Evolutionary conservation across 2,329 filamentous ascomycete species (phyloP).

Genomic region (Fusarium miscanthi): DNA sequence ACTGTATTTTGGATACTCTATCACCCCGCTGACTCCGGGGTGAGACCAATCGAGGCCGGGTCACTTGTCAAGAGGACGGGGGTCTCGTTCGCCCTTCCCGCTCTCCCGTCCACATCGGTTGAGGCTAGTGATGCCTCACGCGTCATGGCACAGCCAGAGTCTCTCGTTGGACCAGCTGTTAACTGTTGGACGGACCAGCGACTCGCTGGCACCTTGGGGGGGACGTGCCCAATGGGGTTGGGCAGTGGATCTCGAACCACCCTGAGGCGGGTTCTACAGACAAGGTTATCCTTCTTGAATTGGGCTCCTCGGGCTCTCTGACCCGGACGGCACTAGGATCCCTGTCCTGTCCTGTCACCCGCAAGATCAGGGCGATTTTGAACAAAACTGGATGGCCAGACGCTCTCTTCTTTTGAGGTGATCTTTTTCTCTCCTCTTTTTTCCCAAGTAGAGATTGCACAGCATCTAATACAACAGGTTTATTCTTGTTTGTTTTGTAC

Average conservation of each 20-base stretch:
- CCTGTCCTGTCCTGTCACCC: conserved; percentile 10
- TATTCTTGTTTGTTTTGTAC: conserved; percentile 9
- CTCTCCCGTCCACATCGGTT: conserved; percentile 13
- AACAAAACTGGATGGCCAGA: conserved; percentile 23
- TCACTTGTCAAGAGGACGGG: conserved; percentile 1
- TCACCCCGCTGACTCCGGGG: conserved; percentile 26
- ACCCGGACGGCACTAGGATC: conserved; percentile 22
- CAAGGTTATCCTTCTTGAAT: conserved; percentile 39
- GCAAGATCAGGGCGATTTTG: conserved; percentile 16
- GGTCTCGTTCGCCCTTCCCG: conserved; percentile 23
- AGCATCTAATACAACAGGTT: conserved; percentile 12
- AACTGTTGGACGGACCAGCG: not conserved
- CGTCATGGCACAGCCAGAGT: conserved; percentile 20
- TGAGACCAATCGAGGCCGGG: conserved; percentile 32
- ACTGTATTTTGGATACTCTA: conserved; percentile 16
- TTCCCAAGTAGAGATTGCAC: conserved; percentile 12
- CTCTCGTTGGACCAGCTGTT: conserved; percentile 32
- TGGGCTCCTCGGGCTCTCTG: conserved; percentile 42
- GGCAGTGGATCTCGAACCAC: conserved; percentile 44
- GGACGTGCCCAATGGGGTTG: conserved; percentile 39
- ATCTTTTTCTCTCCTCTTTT: conserved; percentile 17
- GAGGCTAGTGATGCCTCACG: conserved; percentile 19
- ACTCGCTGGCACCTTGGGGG: conserved; percentile 1
- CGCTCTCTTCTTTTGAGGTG: conserved; percentile 14
- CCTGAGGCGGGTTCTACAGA: conserved; percentile 17